Conservation (phyloP, 1,139 yeast species). For the Diutina catenulata region DNA sequence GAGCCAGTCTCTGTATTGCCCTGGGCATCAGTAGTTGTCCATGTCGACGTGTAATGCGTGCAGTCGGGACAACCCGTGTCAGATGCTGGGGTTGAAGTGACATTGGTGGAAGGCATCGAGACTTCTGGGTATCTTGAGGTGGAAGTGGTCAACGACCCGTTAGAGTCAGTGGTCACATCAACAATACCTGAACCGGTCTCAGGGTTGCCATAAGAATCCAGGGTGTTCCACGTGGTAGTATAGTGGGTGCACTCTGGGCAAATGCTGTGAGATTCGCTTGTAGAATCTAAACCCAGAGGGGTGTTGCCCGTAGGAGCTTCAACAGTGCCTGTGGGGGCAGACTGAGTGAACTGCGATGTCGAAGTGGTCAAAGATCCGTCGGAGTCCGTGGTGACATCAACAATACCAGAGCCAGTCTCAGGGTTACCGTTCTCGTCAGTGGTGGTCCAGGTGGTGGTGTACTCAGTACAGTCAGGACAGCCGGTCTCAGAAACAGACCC, state of each 20-base stretch:
- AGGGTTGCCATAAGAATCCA: neutral
- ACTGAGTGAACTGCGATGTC: neutral
- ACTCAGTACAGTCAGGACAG: neutral
- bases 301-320: neutral
- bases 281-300: neutral
- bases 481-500: neutral
- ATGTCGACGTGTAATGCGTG: conserved; percentile 1
- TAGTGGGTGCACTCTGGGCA: neutral
- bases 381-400: neutral
- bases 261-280: neutral
- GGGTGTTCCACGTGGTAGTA: neutral
- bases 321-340: neutral
- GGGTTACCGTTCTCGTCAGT: neutral
- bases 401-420: conserved; percentile 1
- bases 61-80: neutral
- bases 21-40: neutral
- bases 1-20: neutral
- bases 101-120: too few species aligned
- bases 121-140: neutral
- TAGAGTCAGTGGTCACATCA: neutral
- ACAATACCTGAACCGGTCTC: neutral
- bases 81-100: too few species aligned
- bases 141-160: neutral
- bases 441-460: neutral
- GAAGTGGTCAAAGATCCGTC: neutral